These are phyloP conservation scores for Nicotiana rustica DNA, from an alignment of 305 asterid genomes.

Conservation along the genomic window DNA sequence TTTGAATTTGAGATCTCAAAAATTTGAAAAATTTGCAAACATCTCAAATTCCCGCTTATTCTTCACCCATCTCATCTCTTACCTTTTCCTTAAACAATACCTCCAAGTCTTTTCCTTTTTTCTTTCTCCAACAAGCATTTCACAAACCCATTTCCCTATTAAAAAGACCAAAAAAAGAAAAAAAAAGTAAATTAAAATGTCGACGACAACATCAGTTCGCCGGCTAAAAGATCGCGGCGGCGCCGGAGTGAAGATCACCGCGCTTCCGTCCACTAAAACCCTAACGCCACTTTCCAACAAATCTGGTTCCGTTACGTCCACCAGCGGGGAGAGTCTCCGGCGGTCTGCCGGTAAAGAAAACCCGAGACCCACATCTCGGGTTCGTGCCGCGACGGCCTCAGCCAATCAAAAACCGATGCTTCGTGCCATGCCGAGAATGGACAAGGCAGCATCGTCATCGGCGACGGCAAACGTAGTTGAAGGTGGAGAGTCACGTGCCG, in stretches of 20 bases:
- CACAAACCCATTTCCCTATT: neutral
- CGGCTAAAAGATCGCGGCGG: slow-evolving; percentile 69
- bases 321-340: slow-evolving; percentile 36
- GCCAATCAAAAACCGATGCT: slow-evolving; percentile 62
- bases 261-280: slow-evolving; percentile 44
- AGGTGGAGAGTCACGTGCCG: slow-evolving; percentile 39
- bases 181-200: neutral
- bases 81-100: neutral
- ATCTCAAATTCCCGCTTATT: slow-evolving; percentile 27
- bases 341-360: slow-evolving; percentile 79
- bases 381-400: slow-evolving; percentile 55
- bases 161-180: neutral
- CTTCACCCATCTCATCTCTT: neutral
- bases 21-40: neutral
- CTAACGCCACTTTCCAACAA: slow-evolving; percentile 59
- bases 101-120: neutral
- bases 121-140: neutral
- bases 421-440: slow-evolving; percentile 73
- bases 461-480: slow-evolving; percentile 27
- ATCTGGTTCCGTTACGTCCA: slow-evolving; percentile 38
- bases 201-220: slow-evolving; percentile 68
- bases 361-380: slow-evolving; percentile 65
- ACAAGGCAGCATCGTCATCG: slow-evolving; percentile 56
- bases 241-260: slow-evolving; percentile 49
- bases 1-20: slow-evolving; percentile 1